Evolutionary conservation across 148 eudicot species (phyloP).

Genomic region (Dianthus caryophyllus): DNA sequence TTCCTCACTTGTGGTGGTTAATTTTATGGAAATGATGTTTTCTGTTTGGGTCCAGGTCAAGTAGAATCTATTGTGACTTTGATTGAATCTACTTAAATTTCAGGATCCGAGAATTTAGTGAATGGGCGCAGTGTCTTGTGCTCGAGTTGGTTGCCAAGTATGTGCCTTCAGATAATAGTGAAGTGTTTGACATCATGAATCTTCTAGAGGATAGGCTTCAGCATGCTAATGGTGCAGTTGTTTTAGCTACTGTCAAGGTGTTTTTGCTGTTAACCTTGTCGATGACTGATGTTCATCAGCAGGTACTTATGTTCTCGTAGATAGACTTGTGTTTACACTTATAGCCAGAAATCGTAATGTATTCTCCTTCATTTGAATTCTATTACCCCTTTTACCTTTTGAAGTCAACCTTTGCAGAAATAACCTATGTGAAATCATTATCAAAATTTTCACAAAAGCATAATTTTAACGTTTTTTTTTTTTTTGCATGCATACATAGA

Average conservation of each 20-base stretch:
- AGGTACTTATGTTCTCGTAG: slow-evolving; percentile 44
- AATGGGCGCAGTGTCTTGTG: slow-evolving; percentile 97
- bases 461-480: too few relatives aligned
- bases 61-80: background rate
- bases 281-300: slow-evolving; percentile 98
- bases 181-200: slow-evolving; percentile 97
- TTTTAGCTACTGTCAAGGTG: slow-evolving; percentile 87
- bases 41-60: background rate
- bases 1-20: slow-evolving; percentile 5
- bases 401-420: too few relatives aligned
- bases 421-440: too few relatives aligned
- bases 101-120: slow-evolving; percentile 96
- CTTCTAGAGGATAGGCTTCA: slow-evolving; percentile 99
- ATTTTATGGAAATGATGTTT: slow-evolving; percentile 8
- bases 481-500: too few relatives aligned
- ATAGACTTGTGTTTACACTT: background rate
- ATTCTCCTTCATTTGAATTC: too few relatives aligned
- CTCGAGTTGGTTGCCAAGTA: slow-evolving; percentile 91
- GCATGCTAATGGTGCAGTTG: slow-evolving; percentile 99
- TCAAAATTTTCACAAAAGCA: too few relatives aligned
- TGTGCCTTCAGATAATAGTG: slow-evolving; percentile 79
- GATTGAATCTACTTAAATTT: slow-evolving; percentile 12
- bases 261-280: slow-evolving; percentile 89
- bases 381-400: too few relatives aligned
- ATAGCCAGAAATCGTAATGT: too few relatives aligned